Base-by-base conservation (phyloP, 2,329 filamentous ascomycete species). In the Epichloe hybrida region DNA sequence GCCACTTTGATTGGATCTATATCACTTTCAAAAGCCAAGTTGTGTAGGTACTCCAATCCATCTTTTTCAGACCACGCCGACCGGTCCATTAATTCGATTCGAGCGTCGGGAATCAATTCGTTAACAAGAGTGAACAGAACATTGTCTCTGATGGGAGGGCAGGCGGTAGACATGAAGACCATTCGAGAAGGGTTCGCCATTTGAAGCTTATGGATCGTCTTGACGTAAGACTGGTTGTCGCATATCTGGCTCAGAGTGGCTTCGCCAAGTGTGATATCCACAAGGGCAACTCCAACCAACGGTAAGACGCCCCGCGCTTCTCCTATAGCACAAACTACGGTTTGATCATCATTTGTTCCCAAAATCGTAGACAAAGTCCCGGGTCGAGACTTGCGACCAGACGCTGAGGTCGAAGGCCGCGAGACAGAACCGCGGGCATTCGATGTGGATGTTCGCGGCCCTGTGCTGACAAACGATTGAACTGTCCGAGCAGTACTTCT, bases 181-280 rank as follows among this genome's bases (percentile, higher is more conserved):
- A 96, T 86, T 55, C 84, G 81, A 2, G 83, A 85, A 0, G 91
- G 90, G 23, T 84, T 79, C 58, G 88, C 86, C 23, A 95, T 81
- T 49, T 80, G 79, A 36, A 97, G 75, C 63, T 96, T 95, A 66
- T 95, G 87, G 34, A 95, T 73, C 0, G 89, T 95, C 61, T 83
- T 84, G 52, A 89, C 83, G 63, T 95, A 97, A 36, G 89, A 94
- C 63, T 95, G 89, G 51, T 84, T 94, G 65, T 97, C 91, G 61
- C 85, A 89, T 56, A 97, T 91, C 61, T 96, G 88, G 61, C 88
- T 94, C 39, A 97, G 75, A 31, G 89, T 80, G 15, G 81, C 86
- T 66, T 95, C 88, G 39, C 85, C 86, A 2, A 87, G 90, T 41
- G 87, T 83, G 3, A 94, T 73, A 61, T 97, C 94, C 61, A 96